Base-by-base conservation (phyloP, 2,329 filamentous ascomycete species). In the Colletotrichum paranaense region DNA sequence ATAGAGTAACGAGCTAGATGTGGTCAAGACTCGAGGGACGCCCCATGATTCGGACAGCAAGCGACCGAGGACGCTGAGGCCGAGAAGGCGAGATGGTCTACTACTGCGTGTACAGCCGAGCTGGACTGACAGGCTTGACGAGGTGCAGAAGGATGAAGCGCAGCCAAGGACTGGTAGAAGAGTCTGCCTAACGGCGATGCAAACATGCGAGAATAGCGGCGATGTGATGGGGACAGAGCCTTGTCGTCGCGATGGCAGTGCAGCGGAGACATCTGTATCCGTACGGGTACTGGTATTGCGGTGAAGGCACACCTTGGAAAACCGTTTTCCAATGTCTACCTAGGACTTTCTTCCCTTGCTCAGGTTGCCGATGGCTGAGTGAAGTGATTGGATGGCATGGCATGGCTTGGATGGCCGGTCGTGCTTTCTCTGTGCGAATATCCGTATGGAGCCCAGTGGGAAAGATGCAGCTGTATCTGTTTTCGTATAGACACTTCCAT, bases 101-200 rank as follows among this genome's bases (percentile, higher is more conserved):
- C 42, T 49, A 42, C 38, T 19, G 38, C 38, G 38, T 42, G 19
- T 19, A 49, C 42, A 49, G 42, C 42, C 52, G 67, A 70, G 60
- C 52, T 65, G 67, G 58, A 42, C 22, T 38, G 42, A 52, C 67
- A 66, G 55, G 60, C n/a, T 66, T 65, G 53, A 32, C 55, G 60
- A 71, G 71, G 67, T 66, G 67, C 71, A 71, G 71, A 32, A 73
- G 71, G 71, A 71, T 71, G 67, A 73, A 73, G 71, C 71, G 71
- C 71, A 56, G 30, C 46, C 55, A 60, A 42, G 60, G 35, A 65
- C 11, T 49, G 19, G 7, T 46, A 16, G 35, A 53, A 62, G 22
- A 57, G 22, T 62, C 56, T 71, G 67, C 67, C 67, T 65, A 7
- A 58, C 49, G 60, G 56, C 35, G 46, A 64, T 22, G 59, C 28